Conservation (phyloP, 1,284 basidiomycete genomes). For the Ustilago bromivora region DNA sequence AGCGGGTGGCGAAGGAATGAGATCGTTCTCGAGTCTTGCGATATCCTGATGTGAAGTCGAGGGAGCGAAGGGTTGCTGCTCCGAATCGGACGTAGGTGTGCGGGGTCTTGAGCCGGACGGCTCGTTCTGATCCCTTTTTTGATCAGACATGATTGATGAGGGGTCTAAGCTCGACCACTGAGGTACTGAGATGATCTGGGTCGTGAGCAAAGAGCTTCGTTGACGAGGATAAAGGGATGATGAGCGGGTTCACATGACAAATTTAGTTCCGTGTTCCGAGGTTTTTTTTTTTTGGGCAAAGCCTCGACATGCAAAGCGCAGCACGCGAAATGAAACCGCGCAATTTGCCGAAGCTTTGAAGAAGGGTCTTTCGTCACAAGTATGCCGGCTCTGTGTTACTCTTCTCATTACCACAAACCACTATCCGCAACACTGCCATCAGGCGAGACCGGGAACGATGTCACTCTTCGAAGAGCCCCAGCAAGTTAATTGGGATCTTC, state of each 20-base stretch:
- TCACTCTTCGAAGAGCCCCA: conserved; percentile 34
- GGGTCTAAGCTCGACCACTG: neutral
- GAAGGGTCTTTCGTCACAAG: neutral
- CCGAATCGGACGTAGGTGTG: neutral
- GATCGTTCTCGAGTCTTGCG: conserved; percentile 32
- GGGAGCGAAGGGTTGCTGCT: neutral
- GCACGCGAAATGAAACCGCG: conserved; percentile 6
- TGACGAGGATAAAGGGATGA: neutral
- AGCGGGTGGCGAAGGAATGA: conserved; percentile 41
- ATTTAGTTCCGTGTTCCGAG: conserved; percentile 10
- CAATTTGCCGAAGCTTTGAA: conserved; percentile 10
- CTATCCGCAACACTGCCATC: neutral
- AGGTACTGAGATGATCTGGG: neutral
- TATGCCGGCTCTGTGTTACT: neutral
- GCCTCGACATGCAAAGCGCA: conserved; percentile 9
- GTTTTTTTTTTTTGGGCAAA: conserved; percentile 4
- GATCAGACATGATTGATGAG: conserved; percentile 15
- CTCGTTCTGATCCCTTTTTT: conserved; percentile 2
- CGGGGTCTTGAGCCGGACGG: conserved; percentile 18
- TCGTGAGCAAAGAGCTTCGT: neutral
- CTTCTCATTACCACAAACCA: neutral
- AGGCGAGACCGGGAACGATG: conserved; percentile 15
- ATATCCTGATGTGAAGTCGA: conserved; percentile 10
- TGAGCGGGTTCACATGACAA: neutral
- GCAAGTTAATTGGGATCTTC: conserved; percentile 29